phyloP scores from a whole-genome alignment of 257 asterid genomes.

The Nemophila menziesii region DNA sequence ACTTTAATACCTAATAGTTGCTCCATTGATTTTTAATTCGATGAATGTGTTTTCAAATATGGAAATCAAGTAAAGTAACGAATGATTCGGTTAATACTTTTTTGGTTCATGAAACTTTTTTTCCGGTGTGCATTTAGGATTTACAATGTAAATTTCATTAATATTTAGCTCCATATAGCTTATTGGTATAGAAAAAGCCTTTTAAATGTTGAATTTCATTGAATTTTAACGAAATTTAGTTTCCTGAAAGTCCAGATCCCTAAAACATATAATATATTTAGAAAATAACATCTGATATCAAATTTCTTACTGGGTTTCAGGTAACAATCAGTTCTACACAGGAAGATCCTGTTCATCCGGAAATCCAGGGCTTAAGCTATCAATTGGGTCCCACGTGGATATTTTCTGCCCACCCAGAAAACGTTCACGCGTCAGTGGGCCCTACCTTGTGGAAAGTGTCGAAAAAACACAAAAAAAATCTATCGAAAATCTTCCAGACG shows the following conservation, averaged over 20 bases:
- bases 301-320: conserved; percentile 27
- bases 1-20: background rate
- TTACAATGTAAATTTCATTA: no score
- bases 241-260: background rate
- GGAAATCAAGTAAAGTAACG: background rate
- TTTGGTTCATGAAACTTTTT: no score
- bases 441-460: conserved; percentile 22
- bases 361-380: conserved; percentile 51
- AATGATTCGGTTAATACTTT: no score
- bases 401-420: conserved; percentile 63
- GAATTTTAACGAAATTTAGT: background rate
- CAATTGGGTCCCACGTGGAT: conserved; percentile 50
- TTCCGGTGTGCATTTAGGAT: no score
- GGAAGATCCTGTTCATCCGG: conserved; percentile 38
- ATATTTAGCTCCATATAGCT: no score
- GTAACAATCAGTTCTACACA: conserved; percentile 53
- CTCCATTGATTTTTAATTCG: background rate
- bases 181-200: no score
- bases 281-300: conserved; percentile 10
- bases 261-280: background rate
- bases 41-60: background rate
- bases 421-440: conserved; percentile 50
- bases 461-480: conserved; percentile 45
- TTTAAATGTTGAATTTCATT: background rate
- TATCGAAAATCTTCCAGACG: conserved; percentile 69